These are phyloP conservation scores for Fusarium sp. DNA, from an alignment of 2,329 filamentous ascomycete genomes.

Conservation along the genomic window DNA sequence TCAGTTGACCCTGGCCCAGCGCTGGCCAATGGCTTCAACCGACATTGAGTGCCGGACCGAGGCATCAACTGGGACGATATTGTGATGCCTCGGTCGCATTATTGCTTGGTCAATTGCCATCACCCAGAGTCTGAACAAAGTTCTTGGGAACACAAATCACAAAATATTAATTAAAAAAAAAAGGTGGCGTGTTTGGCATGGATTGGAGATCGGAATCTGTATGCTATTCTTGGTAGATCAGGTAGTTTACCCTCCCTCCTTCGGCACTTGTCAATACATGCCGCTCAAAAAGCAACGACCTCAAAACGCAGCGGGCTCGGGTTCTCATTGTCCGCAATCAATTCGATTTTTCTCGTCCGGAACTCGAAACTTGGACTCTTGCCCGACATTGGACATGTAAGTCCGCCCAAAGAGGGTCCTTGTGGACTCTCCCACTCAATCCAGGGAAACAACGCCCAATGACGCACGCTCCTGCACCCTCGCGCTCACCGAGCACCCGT, in stretches of 20 bases:
- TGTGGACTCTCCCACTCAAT: background rate
- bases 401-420: conserved; percentile 35
- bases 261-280: conserved; percentile 7
- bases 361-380: conserved; percentile 11
- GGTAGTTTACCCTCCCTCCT: conserved; percentile 6
- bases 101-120: background rate
- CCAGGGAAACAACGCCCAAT: conserved; percentile 30
- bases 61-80: conserved; percentile 20
- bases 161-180: background rate
- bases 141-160: background rate
- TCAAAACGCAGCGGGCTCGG: background rate
- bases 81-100: conserved; percentile 17
- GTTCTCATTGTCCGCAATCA: conserved; percentile 38
- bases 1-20: conserved; percentile 14
- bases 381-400: conserved; percentile 36
- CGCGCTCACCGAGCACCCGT: conserved; percentile 47
- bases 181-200: background rate
- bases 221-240: conserved; percentile 7
- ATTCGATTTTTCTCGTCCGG: conserved; percentile 27
- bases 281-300: background rate
- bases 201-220: background rate
- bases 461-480: conserved; percentile 39
- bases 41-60: conserved; percentile 20
- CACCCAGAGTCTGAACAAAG: background rate
- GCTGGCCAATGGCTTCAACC: conserved; percentile 23